Base-by-base conservation (phyloP, 2,329 filamentous ascomycete genomes). In the Periconia macrospinosa region DNA sequence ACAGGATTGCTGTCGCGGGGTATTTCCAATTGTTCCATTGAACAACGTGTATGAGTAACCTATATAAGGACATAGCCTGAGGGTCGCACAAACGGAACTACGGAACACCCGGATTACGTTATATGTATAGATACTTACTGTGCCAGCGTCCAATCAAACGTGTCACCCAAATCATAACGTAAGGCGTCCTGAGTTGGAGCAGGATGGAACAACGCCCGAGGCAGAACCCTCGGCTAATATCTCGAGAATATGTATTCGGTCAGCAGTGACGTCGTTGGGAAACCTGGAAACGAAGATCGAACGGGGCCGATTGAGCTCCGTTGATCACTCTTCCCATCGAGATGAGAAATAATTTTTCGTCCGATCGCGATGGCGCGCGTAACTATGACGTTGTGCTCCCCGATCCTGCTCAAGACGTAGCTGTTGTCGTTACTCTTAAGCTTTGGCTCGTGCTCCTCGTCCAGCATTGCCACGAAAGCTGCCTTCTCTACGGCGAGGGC, bases 351-450 rank as follows among this genome's bases (percentile, higher is more conserved):
- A 43, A 13, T 18, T 43, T 18, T 43, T 43, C 11, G 40, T 19
- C 40, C 40, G 14, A 41, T 41, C 18, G 40, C 18, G 18, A 41
- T 33, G 30, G 13, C 30, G 13, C 33, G 11, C 33, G 50, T 37
- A 33, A 17, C 40, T 3, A 47, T 44, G 35, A 52, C 17, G 18
- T 47, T 47, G 50, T 47, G 50, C 14, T 30, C 27, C 13, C 45
- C 35, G 30, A 52, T 47, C 45, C 23, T 46, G 37, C 50, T 37
- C 18, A 52, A 44, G n/a, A 19, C 43, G 35, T 52, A 52, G 35
- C 35, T 48, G 37, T 52, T 52, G 45, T 47, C n/a, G 45, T 52
- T 44, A 35, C 35, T 14, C 33, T 45, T 51, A 27, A 23, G 10
- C 18, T 33, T 42, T 8, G 33, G 44, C 33, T 40, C 42, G 17